Percentiles rank a stretch among this genome's conserved stretches.
These are phyloP conservation scores for Corynespora cassiicola DNA, from an alignment of 2,329 filamentous ascomycete genomes.

Conservation along the genomic window DNA sequence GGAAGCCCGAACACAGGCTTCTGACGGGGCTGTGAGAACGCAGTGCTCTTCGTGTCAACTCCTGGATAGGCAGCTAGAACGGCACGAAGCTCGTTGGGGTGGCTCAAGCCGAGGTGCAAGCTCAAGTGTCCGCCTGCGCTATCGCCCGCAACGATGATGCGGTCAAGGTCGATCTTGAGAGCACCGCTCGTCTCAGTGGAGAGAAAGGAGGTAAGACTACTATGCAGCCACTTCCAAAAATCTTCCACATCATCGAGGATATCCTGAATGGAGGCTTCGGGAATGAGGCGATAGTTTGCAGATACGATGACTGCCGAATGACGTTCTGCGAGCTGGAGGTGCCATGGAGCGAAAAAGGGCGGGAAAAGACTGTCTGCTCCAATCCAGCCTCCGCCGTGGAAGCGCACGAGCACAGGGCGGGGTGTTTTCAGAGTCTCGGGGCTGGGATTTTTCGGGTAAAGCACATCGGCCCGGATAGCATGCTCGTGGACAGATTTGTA, in stretches of 20 bases:
- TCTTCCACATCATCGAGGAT: conserved; percentile 53
- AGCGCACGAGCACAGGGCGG: conserved; percentile 44
- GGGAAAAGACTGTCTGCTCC: conserved; percentile 13
- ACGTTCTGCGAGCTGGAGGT: conserved; percentile 40
- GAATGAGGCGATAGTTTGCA: conserved; percentile 55
- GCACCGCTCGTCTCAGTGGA: conserved; percentile 3
- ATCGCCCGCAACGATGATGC: conserved; percentile 32
- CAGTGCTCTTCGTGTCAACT: neutral
- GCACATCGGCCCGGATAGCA: conserved; percentile 31
- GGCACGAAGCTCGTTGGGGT: conserved; percentile 4
- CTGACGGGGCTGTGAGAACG: neutral
- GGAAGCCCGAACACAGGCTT: conserved; percentile 1
- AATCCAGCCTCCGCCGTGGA: conserved; percentile 48
- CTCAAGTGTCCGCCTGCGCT: conserved; percentile 34
- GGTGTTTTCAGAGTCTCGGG: conserved; percentile 13
- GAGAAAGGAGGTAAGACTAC: conserved; percentile 12
- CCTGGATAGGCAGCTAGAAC: conserved; percentile 4
- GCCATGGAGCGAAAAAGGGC: conserved; percentile 17
- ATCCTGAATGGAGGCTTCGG: conserved; percentile 50
- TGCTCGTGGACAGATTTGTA: conserved; percentile 45
- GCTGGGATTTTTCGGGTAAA: conserved; percentile 36
- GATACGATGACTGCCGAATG: conserved; percentile 51
- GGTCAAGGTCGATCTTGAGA: conserved; percentile 13
- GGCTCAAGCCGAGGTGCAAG: conserved; percentile 17
- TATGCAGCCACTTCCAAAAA: conserved; percentile 52